Conservation (phyloP, 2,329 filamentous ascomycete species). For the Thelonectria blattea region DNA sequence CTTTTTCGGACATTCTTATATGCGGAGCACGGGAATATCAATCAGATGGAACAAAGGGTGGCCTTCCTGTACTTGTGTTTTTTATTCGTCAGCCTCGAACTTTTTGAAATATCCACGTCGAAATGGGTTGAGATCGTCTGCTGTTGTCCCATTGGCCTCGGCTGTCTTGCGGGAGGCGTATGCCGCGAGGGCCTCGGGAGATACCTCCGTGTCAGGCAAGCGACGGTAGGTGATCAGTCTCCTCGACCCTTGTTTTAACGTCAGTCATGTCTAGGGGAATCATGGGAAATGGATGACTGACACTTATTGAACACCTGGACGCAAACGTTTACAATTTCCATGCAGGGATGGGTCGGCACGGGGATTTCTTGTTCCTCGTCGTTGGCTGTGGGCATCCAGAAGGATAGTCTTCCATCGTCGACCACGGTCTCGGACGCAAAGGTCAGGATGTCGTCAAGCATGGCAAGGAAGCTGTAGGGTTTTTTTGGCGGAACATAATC, state of each 20-base stretch:
- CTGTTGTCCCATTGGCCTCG: constrained; percentile 53
- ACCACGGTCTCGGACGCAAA: constrained; percentile 82
- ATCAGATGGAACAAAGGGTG: constrained; percentile 33
- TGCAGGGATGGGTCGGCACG: constrained; percentile 75
- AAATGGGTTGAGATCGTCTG: constrained; percentile 66
- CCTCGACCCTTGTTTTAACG: constrained; percentile 71
- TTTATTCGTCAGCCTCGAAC: constrained; percentile 50
- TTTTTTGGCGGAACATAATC: constrained; percentile 86
- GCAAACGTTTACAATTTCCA: constrained; percentile 78
- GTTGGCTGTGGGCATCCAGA: constrained; percentile 97
- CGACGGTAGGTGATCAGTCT: constrained; percentile 86
- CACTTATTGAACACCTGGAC: constrained; percentile 91
- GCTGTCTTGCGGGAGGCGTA: constrained; percentile 41
- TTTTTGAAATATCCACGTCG: constrained; percentile 64
- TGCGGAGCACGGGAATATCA: constrained; percentile 33
- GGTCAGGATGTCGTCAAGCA: constrained; percentile 87
- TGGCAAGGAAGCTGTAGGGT: constrained; percentile 88
- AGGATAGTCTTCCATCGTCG: constrained; percentile 78
- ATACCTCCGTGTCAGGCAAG: constrained; percentile 64
- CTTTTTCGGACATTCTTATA: constrained; percentile 26
- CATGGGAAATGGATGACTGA: constrained; percentile 45
- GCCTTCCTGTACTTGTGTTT: constrained; percentile 30
- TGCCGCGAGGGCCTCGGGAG: constrained; percentile 47
- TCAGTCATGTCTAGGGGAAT: constrained; percentile 5
- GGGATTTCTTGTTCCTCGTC: constrained; percentile 77